Base-by-base conservation (phyloP, 257 asterid species). In the Jaltomata sinuosa region DNA sequence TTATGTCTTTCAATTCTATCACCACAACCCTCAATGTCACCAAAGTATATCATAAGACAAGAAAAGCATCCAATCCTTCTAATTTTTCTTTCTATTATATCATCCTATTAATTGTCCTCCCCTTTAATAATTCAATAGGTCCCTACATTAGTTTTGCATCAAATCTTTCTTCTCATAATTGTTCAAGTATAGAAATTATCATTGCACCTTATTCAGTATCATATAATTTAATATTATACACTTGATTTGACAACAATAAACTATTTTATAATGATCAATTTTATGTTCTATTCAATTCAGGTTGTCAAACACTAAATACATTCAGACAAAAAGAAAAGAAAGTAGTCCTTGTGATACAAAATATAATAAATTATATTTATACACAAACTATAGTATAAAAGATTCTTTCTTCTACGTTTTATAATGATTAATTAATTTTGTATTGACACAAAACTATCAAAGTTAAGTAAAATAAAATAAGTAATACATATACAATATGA, bases 21-120 rank as follows among this genome's bases (percentile, higher is more conserved):
- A 76, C 79, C 31, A 47, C n/a, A 57, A 55, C 53, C 36, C 53
- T 54, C 85, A 53, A 76, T 80, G 83, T 88, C 83, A 62, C 83
- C n/a, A 57, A 71, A 82, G 34, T 69, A 84, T 81, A 83, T 74
- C 80, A 80, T 82, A 86, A 72, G 88, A 87, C 87, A 87, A 88
- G 87, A 87, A 89, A 92, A 84, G 87, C 87, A 88, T 87, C 92
- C 88, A 85, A 92, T 67, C 79, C 62, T 40, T 62, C 32, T 47
- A 72, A 50, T 71, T 84, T 47, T 79, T 68, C 68, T 85, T 74
- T 49, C 42, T 62, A 53, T 57, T 84, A 47, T 77, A 36, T 71
- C 80, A 80, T 81, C 84, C 68, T 85, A 84, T 85, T 42, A 42
- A 47, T 31, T 72, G 67, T 54, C 27, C 59, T 52, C 79, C 25